Conservation (phyloP, 2,329 filamentous ascomycete species). For the Delphinella strobiligena region DNA sequence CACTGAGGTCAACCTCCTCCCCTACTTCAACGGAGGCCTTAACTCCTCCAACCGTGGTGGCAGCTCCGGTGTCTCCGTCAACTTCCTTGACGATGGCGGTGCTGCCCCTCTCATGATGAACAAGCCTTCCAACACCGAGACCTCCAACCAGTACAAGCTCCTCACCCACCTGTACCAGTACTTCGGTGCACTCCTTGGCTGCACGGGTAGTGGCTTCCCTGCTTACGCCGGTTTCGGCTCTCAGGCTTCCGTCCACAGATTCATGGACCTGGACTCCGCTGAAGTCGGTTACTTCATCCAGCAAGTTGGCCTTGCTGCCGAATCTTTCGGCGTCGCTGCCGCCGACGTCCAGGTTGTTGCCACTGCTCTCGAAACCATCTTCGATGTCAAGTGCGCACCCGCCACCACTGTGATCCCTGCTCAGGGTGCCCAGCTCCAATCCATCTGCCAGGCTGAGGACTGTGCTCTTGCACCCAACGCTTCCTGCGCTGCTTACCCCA, state of each 20-base stretch:
- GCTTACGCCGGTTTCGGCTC: slow-evolving; percentile 35
- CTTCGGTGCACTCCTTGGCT: slow-evolving; percentile 48
- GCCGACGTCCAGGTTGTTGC: slow-evolving; percentile 40
- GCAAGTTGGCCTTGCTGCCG: slow-evolving; percentile 44
- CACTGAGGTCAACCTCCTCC: slow-evolving; percentile 42
- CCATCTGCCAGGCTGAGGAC: slow-evolving; percentile 42
- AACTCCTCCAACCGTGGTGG: slow-evolving; percentile 42
- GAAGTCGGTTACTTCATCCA: slow-evolving; percentile 48
- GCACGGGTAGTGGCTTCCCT: slow-evolving; percentile 39
- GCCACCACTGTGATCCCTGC: slow-evolving; percentile 32
- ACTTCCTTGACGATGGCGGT: slow-evolving; percentile 51
- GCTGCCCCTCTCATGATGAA: slow-evolving; percentile 43
- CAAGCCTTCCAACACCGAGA: slow-evolving; percentile 39
- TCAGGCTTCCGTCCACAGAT: slow-evolving; percentile 44
- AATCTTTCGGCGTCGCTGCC: slow-evolving; percentile 46
- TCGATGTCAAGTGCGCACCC: slow-evolving; percentile 41
- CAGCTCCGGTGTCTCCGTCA: slow-evolving; percentile 35
- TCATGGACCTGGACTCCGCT: slow-evolving; percentile 41
- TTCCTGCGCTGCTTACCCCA: slow-evolving; percentile 35
- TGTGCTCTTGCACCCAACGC: slow-evolving; percentile 38
- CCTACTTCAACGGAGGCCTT: slow-evolving; percentile 47
- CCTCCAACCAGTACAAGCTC: slow-evolving; percentile 43
- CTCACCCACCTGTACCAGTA: slow-evolving; percentile 51
- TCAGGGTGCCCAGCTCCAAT: slow-evolving; percentile 38
- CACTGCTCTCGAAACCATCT: slow-evolving; percentile 36